Conservation (phyloP, 768 basidiomycete genomes). For the Roridomyces roridus region DNA sequence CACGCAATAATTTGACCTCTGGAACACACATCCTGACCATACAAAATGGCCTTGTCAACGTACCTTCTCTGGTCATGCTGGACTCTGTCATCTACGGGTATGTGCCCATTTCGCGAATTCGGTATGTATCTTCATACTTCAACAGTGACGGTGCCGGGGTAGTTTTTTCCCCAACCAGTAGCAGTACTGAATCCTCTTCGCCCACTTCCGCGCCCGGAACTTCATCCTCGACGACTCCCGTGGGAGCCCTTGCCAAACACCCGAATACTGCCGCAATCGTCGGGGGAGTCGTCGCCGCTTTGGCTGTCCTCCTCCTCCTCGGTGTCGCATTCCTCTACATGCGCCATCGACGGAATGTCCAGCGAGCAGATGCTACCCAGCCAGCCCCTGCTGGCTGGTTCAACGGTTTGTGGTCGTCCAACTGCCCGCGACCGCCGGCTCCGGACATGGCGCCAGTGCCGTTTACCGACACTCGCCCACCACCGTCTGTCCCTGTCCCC, state of each 20-base stretch:
- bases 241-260: not conserved
- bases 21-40: constrained; percentile 16
- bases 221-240: not conserved
- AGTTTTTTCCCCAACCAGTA: not conserved
- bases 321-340: constrained; percentile 28
- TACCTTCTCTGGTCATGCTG: constrained; percentile 16
- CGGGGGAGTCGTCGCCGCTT: constrained; percentile 35
- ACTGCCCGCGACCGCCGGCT: constrained; percentile 3
- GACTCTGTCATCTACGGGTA: constrained; percentile 24
- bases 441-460: constrained; percentile 26
- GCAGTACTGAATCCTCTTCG: not conserved
- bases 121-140: not conserved
- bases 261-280: constrained; percentile 28
- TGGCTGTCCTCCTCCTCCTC: constrained; percentile 31
- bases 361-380: constrained; percentile 21
- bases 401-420: constrained; percentile 4
- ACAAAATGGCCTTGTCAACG: not conserved
- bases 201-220: not conserved
- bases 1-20: not conserved
- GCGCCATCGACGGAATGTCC: constrained; percentile 23
- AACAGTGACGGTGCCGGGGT: not conserved
- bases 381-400: constrained; percentile 6
- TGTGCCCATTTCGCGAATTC: not conserved
- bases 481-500: constrained; percentile 1
- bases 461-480: constrained; percentile 8